phyloP scores from a whole-genome alignment of 495 filamentous ascomycete species.

The Glutinoglossum americanum region DNA sequence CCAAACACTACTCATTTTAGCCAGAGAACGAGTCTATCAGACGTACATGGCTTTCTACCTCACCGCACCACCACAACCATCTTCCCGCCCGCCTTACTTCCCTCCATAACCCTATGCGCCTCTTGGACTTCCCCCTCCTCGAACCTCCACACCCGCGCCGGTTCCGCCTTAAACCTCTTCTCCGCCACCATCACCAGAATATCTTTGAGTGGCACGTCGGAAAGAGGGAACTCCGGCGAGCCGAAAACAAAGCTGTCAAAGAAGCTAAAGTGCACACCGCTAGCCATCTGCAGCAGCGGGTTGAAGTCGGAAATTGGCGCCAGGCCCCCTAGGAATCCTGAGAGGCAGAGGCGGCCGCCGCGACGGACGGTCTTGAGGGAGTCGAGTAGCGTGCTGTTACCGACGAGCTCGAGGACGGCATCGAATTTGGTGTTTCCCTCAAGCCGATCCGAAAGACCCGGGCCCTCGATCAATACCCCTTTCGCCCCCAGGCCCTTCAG shows the following conservation, averaged over 20 bases:
- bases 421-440: conserved; percentile 16
- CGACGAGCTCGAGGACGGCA: conserved; percentile 28
- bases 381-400: conserved; percentile 20
- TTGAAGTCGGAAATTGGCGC: conserved; percentile 24
- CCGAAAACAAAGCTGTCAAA: conserved; percentile 19
- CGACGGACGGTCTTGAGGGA: conserved; percentile 19
- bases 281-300: conserved; percentile 26
- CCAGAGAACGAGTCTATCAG: no score
- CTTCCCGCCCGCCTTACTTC: not conserved
- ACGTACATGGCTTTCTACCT: no score
- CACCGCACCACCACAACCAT: not conserved
- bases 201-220: conserved; percentile 24
- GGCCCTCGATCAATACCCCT: conserved; percentile 22
- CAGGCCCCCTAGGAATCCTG: conserved; percentile 28
- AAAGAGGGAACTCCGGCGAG: conserved; percentile 18
- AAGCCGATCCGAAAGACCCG: conserved; percentile 15
- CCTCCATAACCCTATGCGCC: conserved; percentile 15
- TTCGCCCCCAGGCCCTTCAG: conserved; percentile 20
- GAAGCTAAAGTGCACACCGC: conserved; percentile 20
- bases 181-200: conserved; percentile 18
- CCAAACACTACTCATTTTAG: no score
- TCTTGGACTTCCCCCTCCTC: conserved; percentile 16
- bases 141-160: not conserved
- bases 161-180: conserved; percentile 25
- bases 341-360: conserved; percentile 26